Conservation (phyloP, 768 basidiomycete species). For the Lactifluus echinatus region DNA sequence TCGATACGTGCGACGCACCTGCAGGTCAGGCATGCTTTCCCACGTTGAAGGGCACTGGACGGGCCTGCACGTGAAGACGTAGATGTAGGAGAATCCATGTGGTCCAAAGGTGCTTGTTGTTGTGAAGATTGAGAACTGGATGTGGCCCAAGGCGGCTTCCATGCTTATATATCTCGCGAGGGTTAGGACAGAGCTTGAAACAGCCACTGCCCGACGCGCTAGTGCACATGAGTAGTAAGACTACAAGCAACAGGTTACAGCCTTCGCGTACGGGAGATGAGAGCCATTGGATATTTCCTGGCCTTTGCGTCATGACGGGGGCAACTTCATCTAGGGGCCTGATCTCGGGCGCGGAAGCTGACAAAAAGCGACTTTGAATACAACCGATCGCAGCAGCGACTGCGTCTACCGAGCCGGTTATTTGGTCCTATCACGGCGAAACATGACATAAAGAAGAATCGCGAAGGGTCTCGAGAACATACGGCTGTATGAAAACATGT, state of each 20-base stretch:
- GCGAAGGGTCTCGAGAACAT: background rate
- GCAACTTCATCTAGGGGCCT: background rate
- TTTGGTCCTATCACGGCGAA: constrained; percentile 3
- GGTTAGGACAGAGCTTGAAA: background rate
- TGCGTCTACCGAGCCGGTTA: background rate
- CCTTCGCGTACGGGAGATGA: background rate
- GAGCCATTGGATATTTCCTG: background rate
- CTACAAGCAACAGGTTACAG: background rate
- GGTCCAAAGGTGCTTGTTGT: background rate
- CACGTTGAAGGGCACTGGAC: constrained; percentile 19
- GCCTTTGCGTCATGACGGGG: background rate
- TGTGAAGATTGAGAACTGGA: background rate
- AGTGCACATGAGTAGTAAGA: background rate
- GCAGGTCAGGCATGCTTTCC: constrained; percentile 21
- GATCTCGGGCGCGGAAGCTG: constrained; percentile 2
- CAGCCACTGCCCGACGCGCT: background rate
- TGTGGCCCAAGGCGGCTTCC: background rate
- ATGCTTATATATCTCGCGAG: constrained; percentile 14
- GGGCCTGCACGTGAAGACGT: constrained; percentile 2
- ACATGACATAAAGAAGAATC: background rate
- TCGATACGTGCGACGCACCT: constrained; percentile 6
- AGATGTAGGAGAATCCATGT: constrained; percentile 12
- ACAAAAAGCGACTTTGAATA: background rate
- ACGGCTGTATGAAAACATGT: background rate
- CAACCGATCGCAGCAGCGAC: background rate